phyloP scores from a whole-genome alignment of 306 rosid species.

The Begonia fuchsioides region DNA sequence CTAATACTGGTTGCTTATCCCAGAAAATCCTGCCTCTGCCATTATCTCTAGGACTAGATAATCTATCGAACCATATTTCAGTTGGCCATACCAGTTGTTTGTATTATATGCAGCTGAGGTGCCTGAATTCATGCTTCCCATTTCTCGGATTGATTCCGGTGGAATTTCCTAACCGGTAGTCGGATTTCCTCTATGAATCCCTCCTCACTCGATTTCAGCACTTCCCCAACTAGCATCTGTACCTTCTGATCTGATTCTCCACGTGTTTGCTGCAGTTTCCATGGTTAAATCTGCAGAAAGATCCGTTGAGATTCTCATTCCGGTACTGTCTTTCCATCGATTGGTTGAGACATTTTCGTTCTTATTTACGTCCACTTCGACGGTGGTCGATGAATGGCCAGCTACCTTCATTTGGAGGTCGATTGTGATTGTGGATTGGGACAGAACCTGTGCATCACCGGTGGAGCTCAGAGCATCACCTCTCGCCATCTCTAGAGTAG shows the following conservation, averaged over 20 bases:
- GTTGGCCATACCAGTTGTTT: too few species aligned
- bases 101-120: too few species aligned
- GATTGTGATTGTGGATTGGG: slow-evolving; percentile 26
- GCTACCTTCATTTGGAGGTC: slow-evolving; percentile 36
- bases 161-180: slow-evolving; percentile 32
- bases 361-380: slow-evolving; percentile 32
- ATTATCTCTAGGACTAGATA: too few species aligned
- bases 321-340: slow-evolving; percentile 38
- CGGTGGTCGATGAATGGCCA: slow-evolving; percentile 30
- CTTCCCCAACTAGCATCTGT: slow-evolving; percentile 33
- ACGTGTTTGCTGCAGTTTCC: slow-evolving; percentile 24
- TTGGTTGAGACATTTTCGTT: slow-evolving; percentile 38
- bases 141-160: slow-evolving; percentile 26
- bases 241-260: slow-evolving; percentile 53
- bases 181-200: slow-evolving; percentile 21
- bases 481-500: slow-evolving; percentile 63
- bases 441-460: slow-evolving; percentile 37
- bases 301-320: slow-evolving; percentile 22
- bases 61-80: too few species aligned
- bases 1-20: too few species aligned
- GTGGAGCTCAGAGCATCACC: slow-evolving; percentile 77
- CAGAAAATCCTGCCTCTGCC: too few species aligned
- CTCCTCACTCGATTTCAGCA: slow-evolving; percentile 25
- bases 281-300: slow-evolving; percentile 34
- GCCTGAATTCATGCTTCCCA: slow-evolving; percentile 23